Evolutionary conservation across 2,329 filamentous ascomycete species (phyloP).

Genomic region (Pyricularia sp.): DNA sequence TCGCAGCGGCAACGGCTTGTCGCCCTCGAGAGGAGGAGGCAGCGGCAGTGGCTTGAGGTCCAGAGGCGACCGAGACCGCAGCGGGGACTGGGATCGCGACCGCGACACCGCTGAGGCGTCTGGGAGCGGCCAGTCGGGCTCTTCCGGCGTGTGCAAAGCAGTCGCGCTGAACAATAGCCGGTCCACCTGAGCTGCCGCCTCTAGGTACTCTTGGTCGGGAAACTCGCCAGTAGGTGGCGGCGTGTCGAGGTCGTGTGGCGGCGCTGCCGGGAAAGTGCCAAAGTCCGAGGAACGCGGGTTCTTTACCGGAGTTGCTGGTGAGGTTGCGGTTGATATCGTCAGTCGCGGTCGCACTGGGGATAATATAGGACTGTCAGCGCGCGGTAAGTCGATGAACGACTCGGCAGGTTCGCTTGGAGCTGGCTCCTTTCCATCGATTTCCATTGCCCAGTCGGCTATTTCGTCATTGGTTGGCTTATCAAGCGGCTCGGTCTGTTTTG

Average conservation of each 20-base stretch:
- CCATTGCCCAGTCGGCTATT: neutral
- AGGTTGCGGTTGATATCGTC: constrained; percentile 1
- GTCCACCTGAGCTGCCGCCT: neutral
- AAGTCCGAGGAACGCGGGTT: neutral
- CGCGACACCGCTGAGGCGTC: neutral
- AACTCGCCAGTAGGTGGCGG: constrained; percentile 4
- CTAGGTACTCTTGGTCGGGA: neutral
- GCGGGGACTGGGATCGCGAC: neutral
- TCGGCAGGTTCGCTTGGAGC: neutral
- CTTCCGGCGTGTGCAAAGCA: constrained; percentile 3
- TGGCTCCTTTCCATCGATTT: neutral
- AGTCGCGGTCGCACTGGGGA: neutral
- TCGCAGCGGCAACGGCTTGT: neutral
- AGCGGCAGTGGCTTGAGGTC: neutral
- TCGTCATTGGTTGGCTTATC: neutral
- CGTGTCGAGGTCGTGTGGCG: neutral
- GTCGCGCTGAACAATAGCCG: neutral
- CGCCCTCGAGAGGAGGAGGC: neutral
- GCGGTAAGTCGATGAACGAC: neutral
- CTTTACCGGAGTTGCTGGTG: neutral
- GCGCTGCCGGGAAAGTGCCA: neutral
- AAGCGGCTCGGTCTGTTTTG: neutral
- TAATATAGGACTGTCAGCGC: constrained; percentile 3
- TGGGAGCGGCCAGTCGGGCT: constrained; percentile 1
- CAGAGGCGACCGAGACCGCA: neutral